Evolutionary conservation across 208 protist species (phyloP).

Genomic region (Entamoeba moshkovskii): DNA sequence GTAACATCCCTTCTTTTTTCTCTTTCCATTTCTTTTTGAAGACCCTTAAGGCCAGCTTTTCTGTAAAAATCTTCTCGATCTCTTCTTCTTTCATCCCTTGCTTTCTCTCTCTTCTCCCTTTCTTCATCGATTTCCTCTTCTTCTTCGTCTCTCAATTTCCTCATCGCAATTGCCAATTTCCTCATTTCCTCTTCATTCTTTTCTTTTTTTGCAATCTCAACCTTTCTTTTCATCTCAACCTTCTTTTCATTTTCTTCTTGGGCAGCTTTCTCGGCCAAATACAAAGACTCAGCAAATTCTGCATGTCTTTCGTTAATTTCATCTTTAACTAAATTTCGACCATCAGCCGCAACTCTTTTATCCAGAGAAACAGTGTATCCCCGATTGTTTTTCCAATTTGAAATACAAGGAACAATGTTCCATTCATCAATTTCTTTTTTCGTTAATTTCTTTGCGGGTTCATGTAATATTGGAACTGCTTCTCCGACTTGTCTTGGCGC

Average conservation of each 20-base stretch:
- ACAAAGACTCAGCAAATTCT: conserved; percentile 60
- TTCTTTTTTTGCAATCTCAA: conserved; percentile 53
- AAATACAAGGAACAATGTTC: conserved; percentile 73
- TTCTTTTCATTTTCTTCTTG: conserved; percentile 52
- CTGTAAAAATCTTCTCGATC: neutral
- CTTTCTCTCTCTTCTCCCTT: neutral
- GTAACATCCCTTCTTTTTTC: neutral
- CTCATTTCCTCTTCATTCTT: conserved; percentile 35
- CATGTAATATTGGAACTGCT: conserved; percentile 49
- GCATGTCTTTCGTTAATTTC: conserved; percentile 63
- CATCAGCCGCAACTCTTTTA: conserved; percentile 68
- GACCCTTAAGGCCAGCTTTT: neutral
- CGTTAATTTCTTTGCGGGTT: conserved; percentile 41
- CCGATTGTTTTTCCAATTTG: conserved; percentile 77
- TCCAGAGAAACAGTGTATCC: conserved; percentile 74
- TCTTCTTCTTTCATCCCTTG: neutral
- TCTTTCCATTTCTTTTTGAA: neutral
- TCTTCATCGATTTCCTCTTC: neutral
- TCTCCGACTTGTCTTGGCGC: conserved; percentile 28
- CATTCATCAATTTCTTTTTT: conserved; percentile 53
- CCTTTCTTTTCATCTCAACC: conserved; percentile 38
- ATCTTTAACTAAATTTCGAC: conserved; percentile 52
- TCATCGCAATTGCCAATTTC: neutral
- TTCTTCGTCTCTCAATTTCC: neutral
- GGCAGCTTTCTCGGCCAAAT: conserved; percentile 57